Evolutionary conservation across 441 rosid species (phyloP).

Genomic region (Flueggea neowawraea): DNA sequence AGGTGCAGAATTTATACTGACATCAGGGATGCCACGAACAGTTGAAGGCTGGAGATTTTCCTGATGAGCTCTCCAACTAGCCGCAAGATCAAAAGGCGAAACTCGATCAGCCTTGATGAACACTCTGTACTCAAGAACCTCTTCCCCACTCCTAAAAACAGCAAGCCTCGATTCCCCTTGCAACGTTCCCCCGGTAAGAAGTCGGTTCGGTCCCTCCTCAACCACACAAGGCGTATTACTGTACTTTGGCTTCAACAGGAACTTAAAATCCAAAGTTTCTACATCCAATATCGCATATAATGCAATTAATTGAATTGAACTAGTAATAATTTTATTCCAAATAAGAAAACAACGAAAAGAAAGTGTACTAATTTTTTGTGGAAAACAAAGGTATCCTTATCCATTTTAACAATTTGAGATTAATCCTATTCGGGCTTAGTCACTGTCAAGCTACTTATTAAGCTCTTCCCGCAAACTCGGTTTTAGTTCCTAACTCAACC

Average conservation of each 20-base stretch:
- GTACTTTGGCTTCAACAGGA: slow-evolving; percentile 88
- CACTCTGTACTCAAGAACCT: slow-evolving; percentile 73
- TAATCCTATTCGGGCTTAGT: no score
- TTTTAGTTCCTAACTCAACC: no score
- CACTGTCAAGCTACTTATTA: no score
- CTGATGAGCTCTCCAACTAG: slow-evolving; percentile 97
- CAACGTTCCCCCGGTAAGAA: slow-evolving; percentile 70
- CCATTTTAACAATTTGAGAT: no score
- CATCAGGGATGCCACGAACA: slow-evolving; percentile 95
- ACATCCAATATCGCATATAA: slow-evolving; percentile 15
- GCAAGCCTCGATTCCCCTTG: slow-evolving; percentile 86
- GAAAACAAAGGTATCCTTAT: no score
- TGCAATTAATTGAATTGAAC: background rate
- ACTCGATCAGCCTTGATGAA: slow-evolving; percentile 83
- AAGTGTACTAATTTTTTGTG: no score
- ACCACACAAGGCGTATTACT: slow-evolving; percentile 58
- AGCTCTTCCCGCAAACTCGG: no score
- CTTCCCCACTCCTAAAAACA: slow-evolving; percentile 66
- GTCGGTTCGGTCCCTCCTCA: slow-evolving; percentile 88
- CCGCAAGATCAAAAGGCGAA: slow-evolving; percentile 98
- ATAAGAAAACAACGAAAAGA: no score
- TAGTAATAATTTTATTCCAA: no score
- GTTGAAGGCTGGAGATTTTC: slow-evolving; percentile 91
- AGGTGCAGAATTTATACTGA: slow-evolving; percentile 74
- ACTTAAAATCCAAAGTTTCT: slow-evolving; percentile 98